Evolutionary conservation across 129 eudicot species (phyloP), one percentile per base, ranked within the genome.

Genomic region (Escallonia herrerae): DNA sequence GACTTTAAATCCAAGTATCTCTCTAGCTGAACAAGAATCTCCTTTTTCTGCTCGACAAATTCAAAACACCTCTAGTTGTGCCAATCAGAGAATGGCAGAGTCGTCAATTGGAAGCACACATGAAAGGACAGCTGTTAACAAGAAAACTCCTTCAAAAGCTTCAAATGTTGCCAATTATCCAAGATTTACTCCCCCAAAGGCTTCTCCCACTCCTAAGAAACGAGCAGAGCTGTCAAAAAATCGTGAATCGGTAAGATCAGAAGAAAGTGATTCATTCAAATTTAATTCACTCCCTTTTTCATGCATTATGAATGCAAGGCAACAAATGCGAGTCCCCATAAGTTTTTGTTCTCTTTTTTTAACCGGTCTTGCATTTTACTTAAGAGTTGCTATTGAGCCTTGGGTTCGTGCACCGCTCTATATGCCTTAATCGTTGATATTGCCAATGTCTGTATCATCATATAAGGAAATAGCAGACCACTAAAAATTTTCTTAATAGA

Each of bases 1-100:
- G 74, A 79, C 86, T 68, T 60, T 85, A 70, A 88, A 91, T 83
- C 97, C 97, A 51, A 91, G 97, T 79, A 74, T 85, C 58, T 87
- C 95, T 63, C 77, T 78, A 63, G 81, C 80, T 76, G 97, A 83
- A 47, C 84, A 82, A 51, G 89, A 76, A 60, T 80, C 81, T 47
- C 68, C 77, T 7, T 80, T 65, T 75, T 76, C 84, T 39, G 75
- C 70, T 50, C 73, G 66, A 54, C 80, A 77, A 47, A 60, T 67
- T 63, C 62, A 62, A 71, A 77, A 68, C 53, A 76, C 73, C 46
- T 82, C 80, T 42, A 59, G 64, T 73, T 68, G 77, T 62, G 49
- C 71, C 69, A 81, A 82, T 8, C 65, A 71, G 66, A 72, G 87
- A 68, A 74, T 67, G 75, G 76, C 76, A 44, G 60, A 65, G 44